A percentile compares a stretch with the other conserved stretches of the same genome.
Evolutionary conservation across 768 basidiomycete species (phyloP).

Genomic region (Tricholoma bakamatsutake): DNA sequence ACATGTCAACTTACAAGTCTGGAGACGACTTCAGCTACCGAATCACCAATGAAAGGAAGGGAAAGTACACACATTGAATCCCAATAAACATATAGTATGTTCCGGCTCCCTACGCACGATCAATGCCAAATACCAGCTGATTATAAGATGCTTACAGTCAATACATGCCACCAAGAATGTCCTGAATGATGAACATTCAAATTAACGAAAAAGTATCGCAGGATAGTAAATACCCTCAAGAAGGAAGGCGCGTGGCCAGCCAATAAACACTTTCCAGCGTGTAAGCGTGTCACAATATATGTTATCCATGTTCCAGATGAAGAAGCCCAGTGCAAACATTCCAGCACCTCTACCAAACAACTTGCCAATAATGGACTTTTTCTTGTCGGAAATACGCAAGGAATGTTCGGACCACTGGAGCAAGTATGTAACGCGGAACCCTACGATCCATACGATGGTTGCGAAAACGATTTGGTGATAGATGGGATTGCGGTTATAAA

Average conservation of each 20-base stretch:
- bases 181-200: constrained; percentile 28
- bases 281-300: constrained; percentile 61
- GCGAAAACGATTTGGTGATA: constrained; percentile 80
- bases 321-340: constrained; percentile 59
- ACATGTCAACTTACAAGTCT: constrained; percentile 36
- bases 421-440: constrained; percentile 47
- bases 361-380: constrained; percentile 33
- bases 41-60: not conserved
- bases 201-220: not conserved
- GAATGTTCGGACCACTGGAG: constrained; percentile 37
- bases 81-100: constrained; percentile 48
- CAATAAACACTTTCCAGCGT: constrained; percentile 45
- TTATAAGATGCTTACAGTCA: constrained; percentile 40
- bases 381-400: constrained; percentile 35
- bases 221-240: constrained; percentile 45
- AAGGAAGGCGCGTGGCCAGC: constrained; percentile 63
- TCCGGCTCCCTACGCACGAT: constrained; percentile 35
- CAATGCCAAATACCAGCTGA: not conserved
- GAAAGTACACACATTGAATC: constrained; percentile 38
- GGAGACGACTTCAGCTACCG: constrained; percentile 2
- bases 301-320: constrained; percentile 80
- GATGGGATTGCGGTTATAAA: constrained; percentile 64
- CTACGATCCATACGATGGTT: constrained; percentile 41
- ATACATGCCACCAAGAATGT: constrained; percentile 72
- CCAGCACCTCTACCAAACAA: constrained; percentile 49